Percentiles rank a stretch among this genome's conserved stretches.
Conservation (phyloP, 1,139 yeast species). For the Magnusiomyces magnusii region DNA sequence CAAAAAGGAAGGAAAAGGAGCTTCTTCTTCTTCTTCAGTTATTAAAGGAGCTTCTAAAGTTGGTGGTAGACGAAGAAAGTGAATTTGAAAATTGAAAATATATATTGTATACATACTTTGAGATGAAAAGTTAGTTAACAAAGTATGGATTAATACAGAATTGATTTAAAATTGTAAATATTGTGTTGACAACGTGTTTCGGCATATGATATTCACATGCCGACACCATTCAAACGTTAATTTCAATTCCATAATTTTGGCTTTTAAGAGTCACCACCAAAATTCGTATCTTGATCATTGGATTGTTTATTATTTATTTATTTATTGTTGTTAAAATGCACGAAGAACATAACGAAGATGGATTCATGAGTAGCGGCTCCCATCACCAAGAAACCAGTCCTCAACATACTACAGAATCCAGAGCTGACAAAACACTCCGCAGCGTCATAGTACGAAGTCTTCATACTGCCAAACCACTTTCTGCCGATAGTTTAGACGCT, state of each 20-base stretch:
- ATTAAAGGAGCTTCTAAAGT: constrained; percentile 25
- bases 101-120: too few relatives aligned
- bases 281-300: too few relatives aligned
- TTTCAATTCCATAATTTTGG: too few relatives aligned
- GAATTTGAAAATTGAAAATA: not conserved
- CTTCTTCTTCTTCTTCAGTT: constrained; percentile 4
- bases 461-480: not conserved
- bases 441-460: not conserved
- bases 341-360: not conserved
- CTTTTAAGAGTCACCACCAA: too few relatives aligned
- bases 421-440: not conserved
- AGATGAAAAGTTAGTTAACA: too few relatives aligned
- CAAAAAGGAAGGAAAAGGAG: not conserved
- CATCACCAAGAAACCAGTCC: too few relatives aligned
- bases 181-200: too few relatives aligned
- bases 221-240: too few relatives aligned
- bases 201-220: too few relatives aligned
- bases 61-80: constrained; percentile 24
- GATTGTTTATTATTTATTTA: too few relatives aligned
- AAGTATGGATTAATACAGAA: too few relatives aligned
- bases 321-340: not conserved
- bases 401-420: not conserved
- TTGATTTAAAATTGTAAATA: too few relatives aligned
- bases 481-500: not conserved
- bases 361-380: not conserved